Base-by-base conservation (phyloP, 1,284 basidiomycete species). In the Paramarasmius palmivorus region DNA sequence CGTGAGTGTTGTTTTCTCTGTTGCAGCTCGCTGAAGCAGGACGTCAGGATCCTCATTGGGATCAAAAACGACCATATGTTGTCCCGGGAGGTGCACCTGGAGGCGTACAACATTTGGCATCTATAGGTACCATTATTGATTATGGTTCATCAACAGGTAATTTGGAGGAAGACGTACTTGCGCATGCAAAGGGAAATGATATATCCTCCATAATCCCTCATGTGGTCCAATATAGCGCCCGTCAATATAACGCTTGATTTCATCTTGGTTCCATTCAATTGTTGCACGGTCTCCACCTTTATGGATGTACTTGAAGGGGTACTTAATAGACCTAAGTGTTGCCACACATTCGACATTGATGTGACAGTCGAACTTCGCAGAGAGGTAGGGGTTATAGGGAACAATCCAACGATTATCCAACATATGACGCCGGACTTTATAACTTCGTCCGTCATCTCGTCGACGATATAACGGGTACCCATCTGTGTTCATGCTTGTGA, bases 261-360 rank as follows among this genome's bases (percentile, higher is more conserved):
- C 71, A 59, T 77, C 62, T 10, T 36, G 41, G 6, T 60, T 26
- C 26, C 73, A 44, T 47, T 71, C 59, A 4, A 76, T 40, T 4
- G 70, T 65, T 0, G 65, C 66, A 0, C 65, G 61, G 59, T 81
- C 76, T 19, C 58, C 50, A 0, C 79, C 78, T 57, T 81, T 81
- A 54, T 74, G 67, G 36, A 78, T 67, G 56, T 81, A 81, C 55
- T 80, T 81, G 63, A 71, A 69, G 6, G 72, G 53, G 55, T 80
- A 81, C 55, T 79, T 77, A 56, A 75, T 50, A 0, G 71, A 63
- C 0, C 51, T 54, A 17, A 77, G 54, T 0, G 63, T 65, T 3
- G 64, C 55, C 1, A 62, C 65, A 45, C 70, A 68, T 52, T 78
- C 73, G 0, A 66, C 56, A 49, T 66, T 67, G 49, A 65, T 63